A percentile compares a stretch with the other conserved stretches of the same genome.
phyloP scores from a whole-genome alignment of 768 basidiomycete species.

The Tulasnella sp. region DNA sequence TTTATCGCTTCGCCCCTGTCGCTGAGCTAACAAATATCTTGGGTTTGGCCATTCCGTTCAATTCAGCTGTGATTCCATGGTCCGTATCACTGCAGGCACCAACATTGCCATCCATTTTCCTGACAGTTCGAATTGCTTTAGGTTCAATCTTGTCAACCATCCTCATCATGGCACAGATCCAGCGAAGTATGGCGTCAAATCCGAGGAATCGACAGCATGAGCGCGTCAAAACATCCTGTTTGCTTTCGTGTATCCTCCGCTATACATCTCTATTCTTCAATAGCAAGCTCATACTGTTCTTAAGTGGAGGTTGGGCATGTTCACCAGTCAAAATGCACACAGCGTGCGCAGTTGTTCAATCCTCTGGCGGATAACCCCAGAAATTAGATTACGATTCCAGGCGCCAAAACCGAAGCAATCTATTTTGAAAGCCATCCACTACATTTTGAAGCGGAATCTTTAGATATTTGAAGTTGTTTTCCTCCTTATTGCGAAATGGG shows the following conservation, averaged over 20 bases:
- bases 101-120: neutral
- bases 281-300: neutral
- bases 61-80: conserved; percentile 66
- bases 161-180: conserved; percentile 77
- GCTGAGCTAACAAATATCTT: conserved; percentile 21
- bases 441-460: neutral
- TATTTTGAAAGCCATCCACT: neutral
- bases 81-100: conserved; percentile 33
- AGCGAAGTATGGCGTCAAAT: conserved; percentile 51
- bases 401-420: neutral
- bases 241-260: neutral
- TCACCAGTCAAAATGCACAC: neutral
- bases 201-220: neutral
- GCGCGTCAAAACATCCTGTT: neutral
- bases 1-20: conserved; percentile 7
- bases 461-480: neutral
- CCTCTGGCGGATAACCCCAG: neutral
- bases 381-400: no score
- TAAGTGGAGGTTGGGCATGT: neutral
- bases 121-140: conserved; percentile 28
- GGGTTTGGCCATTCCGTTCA: conserved; percentile 5
- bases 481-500: no score
- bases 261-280: neutral
- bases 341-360: neutral
- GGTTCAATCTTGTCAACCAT: conserved; percentile 95